Evolutionary conservation across 257 asterid genomes (phyloP), one percentile per base, ranked within the genome.

Genomic region (Fraxinus excelsior): DNA sequence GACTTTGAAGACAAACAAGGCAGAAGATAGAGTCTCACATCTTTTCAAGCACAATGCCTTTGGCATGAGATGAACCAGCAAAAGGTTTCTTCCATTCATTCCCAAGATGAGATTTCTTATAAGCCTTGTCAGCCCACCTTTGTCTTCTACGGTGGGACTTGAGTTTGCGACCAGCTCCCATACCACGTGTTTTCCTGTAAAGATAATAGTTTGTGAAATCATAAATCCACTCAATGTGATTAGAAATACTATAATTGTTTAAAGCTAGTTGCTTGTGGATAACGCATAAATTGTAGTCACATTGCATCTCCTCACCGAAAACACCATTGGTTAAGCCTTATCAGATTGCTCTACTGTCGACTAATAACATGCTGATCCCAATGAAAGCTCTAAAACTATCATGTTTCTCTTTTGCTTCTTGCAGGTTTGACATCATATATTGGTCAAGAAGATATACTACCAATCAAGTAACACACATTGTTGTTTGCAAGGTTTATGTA

Each of bases 91-190:
- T 91, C 96, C 96, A 89, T 79, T 91, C 96, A 71, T 91, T 91
- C 7, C 96, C 96, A 58, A 91, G 92, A 73, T 91, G 94, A 8
- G 96, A 89, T 79, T 91, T 91, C 89, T 91, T 89, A 75, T 91
- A 91, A n/a, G 96, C 85, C 87, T 89, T 91, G 79, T 91, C 96
- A 73, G 96, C 92, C 96, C 96, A 91, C 85, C 96, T 86, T 77
- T 91, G 94, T 62, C 82, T 79, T 32, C 86, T 86, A 3, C 96
- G 92, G 82, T 91, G 96, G 84, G 91, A 83, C 90, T 80, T 84
- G 86, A 91, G 85, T 85, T 91, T 91, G 89, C 96, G 92, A 12
- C 91, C 96, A 70, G 96, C 92, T 89, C 96, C 96, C 94, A 91
- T 91, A 56, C 96, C 96, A 70, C 94, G 91, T 29, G 96, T 91